A percentile compares a stretch with the other conserved stretches of the same genome.
These are phyloP conservation scores for Diplosphaera chodatii DNA, from an alignment of 139 green algal genomes.

Conservation along the genomic window DNA sequence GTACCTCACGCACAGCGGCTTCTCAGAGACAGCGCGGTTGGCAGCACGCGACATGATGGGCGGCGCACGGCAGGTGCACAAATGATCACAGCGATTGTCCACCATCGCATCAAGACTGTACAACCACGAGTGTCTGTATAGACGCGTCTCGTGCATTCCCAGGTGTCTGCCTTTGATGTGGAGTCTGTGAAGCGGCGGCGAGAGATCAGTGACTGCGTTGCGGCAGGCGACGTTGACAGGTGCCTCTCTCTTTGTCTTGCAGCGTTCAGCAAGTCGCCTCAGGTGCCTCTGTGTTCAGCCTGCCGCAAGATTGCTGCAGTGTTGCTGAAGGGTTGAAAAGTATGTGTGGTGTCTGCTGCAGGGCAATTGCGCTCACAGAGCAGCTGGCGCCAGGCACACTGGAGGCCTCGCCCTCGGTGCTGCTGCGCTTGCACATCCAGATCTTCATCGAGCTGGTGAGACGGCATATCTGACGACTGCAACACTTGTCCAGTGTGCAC, in stretches of 20 bases:
- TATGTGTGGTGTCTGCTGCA: too few species aligned
- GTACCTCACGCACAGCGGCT: conserved; percentile 58
- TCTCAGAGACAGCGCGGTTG: conserved; percentile 41
- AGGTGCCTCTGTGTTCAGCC: conserved; percentile 9
- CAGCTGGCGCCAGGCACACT: conserved; percentile 38
- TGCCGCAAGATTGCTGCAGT: too few species aligned
- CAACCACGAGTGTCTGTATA: too few species aligned
- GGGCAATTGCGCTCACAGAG: conserved; percentile 20
- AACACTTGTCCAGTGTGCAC: too few species aligned
- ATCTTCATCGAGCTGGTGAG: conserved; percentile 59
- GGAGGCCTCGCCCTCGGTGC: conserved; percentile 28
- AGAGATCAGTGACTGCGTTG: conserved; percentile 2
- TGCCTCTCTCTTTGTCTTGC: too few species aligned
- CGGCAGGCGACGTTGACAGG: conserved; percentile 17
- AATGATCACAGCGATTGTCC: too few species aligned
- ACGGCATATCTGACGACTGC: too few species aligned
- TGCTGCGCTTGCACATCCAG: conserved; percentile 56
- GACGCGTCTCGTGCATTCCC: too few species aligned
- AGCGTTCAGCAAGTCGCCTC: too few species aligned
- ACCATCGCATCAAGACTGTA: too few species aligned
- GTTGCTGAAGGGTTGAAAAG: conserved; percentile 15
- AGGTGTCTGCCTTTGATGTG: conserved; percentile 19
- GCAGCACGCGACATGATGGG: conserved; percentile 53
- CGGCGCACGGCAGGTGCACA: conserved; percentile 6
- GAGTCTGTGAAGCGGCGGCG: conserved; percentile 6